These are phyloP conservation scores for Tubosaeta sp. DNA, from an alignment of 768 basidiomycete species.

Conservation along the genomic window DNA sequence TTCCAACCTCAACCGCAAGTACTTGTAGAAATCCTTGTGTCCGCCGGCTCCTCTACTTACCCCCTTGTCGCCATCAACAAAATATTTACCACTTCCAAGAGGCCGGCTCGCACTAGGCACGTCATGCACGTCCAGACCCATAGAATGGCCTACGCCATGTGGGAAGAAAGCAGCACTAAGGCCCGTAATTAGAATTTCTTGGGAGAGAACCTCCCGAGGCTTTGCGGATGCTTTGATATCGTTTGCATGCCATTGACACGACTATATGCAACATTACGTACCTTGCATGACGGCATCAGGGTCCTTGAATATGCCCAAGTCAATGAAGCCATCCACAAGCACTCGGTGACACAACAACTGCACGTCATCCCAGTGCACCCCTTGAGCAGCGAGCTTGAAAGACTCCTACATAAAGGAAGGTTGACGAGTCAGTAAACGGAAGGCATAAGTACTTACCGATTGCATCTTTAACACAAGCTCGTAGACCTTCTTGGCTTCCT, in stretches of 20 bases:
- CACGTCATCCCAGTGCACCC: constrained; percentile 86
- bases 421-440: neutral
- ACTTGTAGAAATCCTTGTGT: constrained; percentile 70
- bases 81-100: constrained; percentile 42
- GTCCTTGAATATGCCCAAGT: constrained; percentile 82
- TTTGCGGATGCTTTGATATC: constrained; percentile 3
- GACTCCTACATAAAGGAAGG: constrained; percentile 48
- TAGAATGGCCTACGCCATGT: constrained; percentile 86
- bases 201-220: constrained; percentile 12
- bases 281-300: constrained; percentile 35
- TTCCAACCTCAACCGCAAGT: constrained; percentile 73
- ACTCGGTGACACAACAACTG: constrained; percentile 81
- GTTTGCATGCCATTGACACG: neutral
- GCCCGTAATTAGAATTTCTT: constrained; percentile 71
- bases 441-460: constrained; percentile 39
- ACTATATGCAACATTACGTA: constrained; percentile 1
- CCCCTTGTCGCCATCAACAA: constrained; percentile 74
- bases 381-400: constrained; percentile 65
- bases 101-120: constrained; percentile 81
- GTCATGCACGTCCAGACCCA: constrained; percentile 95
- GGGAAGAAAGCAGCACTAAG: constrained; percentile 88
- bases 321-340: constrained; percentile 77
- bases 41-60: constrained; percentile 56
- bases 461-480: constrained; percentile 90
- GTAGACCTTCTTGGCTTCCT: constrained; percentile 79